These are phyloP conservation scores for Trichothecium roseum DNA, from an alignment of 2,329 filamentous ascomycete genomes.

Conservation along the genomic window DNA sequence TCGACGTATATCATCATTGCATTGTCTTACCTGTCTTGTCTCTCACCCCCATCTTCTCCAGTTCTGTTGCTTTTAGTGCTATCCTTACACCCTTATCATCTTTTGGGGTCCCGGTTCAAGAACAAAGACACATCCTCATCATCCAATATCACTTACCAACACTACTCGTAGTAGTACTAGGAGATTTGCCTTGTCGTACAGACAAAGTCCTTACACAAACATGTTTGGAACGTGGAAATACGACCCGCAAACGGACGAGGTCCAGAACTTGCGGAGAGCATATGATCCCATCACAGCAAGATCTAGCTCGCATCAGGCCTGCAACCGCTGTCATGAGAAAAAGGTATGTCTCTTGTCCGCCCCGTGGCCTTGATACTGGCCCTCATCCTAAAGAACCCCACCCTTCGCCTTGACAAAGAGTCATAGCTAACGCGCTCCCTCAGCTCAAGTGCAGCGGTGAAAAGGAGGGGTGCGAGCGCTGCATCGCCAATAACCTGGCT, in stretches of 20 bases:
- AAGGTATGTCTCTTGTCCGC: constrained; percentile 16
- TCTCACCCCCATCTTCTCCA: too few relatives aligned
- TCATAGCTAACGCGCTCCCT: constrained; percentile 4
- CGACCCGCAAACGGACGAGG: constrained; percentile 24
- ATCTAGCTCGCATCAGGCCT: constrained; percentile 27
- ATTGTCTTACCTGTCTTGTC: too few relatives aligned
- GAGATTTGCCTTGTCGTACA: too few relatives aligned
- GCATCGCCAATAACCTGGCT: constrained; percentile 15
- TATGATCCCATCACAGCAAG: constrained; percentile 26
- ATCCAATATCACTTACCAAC: too few relatives aligned
- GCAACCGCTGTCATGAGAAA: constrained; percentile 27
- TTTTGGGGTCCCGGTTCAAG: too few relatives aligned
- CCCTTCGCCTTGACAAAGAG: background rate
- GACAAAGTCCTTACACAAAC: background rate
- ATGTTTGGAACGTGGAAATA: constrained; percentile 30
- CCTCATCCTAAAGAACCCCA: constrained; percentile 3
- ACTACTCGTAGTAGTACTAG: too few relatives aligned
- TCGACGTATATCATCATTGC: too few relatives aligned
- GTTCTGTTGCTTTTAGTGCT: too few relatives aligned
- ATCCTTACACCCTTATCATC: too few relatives aligned
- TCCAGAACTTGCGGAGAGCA: constrained; percentile 23
- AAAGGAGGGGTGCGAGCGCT: constrained; percentile 25
- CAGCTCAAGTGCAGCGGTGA: constrained; percentile 27
- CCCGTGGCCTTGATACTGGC: background rate
- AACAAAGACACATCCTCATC: too few relatives aligned